These are phyloP conservation scores for Thraustotheca clavata DNA, from an alignment of 352 stramenopile species.

Conservation along the genomic window DNA sequence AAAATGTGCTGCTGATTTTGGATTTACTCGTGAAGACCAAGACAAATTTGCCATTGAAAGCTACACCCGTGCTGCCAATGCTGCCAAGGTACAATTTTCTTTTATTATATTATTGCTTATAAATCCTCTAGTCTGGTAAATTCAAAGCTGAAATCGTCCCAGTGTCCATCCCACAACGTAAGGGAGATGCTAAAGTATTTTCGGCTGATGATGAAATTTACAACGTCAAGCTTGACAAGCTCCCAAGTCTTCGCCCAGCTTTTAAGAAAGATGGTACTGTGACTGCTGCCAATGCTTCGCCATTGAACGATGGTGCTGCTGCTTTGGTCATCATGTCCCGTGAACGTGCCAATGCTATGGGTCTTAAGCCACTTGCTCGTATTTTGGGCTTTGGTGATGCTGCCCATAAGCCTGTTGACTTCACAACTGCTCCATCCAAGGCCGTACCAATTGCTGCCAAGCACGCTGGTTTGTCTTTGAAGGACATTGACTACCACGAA, in stretches of 20 bases:
- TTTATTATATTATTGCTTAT: neutral
- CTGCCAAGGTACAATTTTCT: slow-evolving; percentile 21
- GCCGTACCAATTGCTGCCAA: slow-evolving; percentile 84
- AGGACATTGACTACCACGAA: slow-evolving; percentile 93
- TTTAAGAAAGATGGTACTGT: slow-evolving; percentile 90
- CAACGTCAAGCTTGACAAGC: slow-evolving; percentile 77
- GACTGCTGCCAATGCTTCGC: slow-evolving; percentile 92
- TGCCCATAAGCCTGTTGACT: slow-evolving; percentile 78
- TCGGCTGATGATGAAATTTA: slow-evolving; percentile 87
- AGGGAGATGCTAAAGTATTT: slow-evolving; percentile 29
- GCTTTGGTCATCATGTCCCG: slow-evolving; percentile 91
- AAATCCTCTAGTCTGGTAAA: slow-evolving; percentile 44
- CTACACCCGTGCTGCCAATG: slow-evolving; percentile 77
- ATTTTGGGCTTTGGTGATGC: slow-evolving; percentile 64
- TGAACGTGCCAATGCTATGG: slow-evolving; percentile 50
- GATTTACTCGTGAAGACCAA: slow-evolving; percentile 86
- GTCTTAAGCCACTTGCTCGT: slow-evolving; percentile 50
- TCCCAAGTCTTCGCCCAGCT: slow-evolving; percentile 78
- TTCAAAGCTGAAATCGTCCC: slow-evolving; percentile 76
- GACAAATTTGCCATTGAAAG: slow-evolving; percentile 89
- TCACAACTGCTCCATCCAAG: slow-evolving; percentile 90
- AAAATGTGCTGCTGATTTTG: slow-evolving; percentile 78
- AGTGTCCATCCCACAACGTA: slow-evolving; percentile 57
- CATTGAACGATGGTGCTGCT: slow-evolving; percentile 94
- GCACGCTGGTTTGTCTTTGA: slow-evolving; percentile 63